phyloP scores from a whole-genome alignment of 2,329 filamentous ascomycete genomes.

The Cercospora zeae-maydis region DNA sequence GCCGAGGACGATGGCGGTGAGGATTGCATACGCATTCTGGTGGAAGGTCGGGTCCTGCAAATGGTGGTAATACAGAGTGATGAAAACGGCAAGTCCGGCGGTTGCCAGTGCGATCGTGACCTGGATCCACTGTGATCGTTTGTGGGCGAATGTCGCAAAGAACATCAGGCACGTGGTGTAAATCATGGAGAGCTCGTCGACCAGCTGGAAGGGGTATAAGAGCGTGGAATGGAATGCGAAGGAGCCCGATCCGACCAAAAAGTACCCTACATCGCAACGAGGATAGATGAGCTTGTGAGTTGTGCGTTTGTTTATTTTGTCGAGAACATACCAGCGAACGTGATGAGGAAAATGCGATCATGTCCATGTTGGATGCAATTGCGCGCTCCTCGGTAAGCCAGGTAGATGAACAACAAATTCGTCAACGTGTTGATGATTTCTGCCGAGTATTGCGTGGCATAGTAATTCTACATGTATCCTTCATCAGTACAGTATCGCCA shows the following conservation, averaged over 20 bases:
- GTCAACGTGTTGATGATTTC: constrained; percentile 78
- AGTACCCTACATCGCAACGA: constrained; percentile 42
- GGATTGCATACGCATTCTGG: constrained; percentile 70
- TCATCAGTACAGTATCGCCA: constrained; percentile 3
- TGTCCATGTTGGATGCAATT: constrained; percentile 70
- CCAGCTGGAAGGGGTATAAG: constrained; percentile 64
- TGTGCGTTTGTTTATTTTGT: no score
- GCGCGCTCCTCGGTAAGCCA: constrained; percentile 70
- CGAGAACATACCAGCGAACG: constrained; percentile 47
- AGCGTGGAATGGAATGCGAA: constrained; percentile 63
- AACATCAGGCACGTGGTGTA: constrained; percentile 68
- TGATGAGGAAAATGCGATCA: constrained; percentile 69
- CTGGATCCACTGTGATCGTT: constrained; percentile 51
- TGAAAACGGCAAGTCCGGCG: constrained; percentile 54
- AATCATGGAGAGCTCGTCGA: constrained; percentile 69
- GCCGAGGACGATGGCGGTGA: constrained; percentile 67
- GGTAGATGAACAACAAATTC: constrained; percentile 75
- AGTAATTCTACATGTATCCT: constrained; percentile 61
- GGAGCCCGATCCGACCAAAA: constrained; percentile 59
- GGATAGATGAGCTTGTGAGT: not conserved
- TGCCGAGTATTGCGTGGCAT: constrained; percentile 69
- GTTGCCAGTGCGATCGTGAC: constrained; percentile 56
- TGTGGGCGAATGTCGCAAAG: constrained; percentile 73
- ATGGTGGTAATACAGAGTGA: constrained; percentile 77
- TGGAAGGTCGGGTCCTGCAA: constrained; percentile 80